phyloP scores from a whole-genome alignment of 1,284 basidiomycete genomes.

The Laetiporus sulphureus region DNA sequence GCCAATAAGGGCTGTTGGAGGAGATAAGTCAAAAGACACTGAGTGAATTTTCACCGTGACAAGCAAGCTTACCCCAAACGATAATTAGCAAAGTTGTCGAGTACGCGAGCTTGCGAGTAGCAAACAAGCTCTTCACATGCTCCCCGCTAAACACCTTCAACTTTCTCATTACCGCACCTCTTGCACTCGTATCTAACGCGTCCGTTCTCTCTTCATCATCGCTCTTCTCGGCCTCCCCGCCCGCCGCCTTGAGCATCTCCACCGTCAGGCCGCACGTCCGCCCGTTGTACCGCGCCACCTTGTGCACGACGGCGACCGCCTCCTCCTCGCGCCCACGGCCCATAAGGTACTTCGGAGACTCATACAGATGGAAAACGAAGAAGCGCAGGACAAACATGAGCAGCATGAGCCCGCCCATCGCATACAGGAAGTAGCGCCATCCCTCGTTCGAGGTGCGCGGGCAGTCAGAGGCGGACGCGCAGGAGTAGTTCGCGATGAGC shows the following conservation, averaged over 20 bases:
- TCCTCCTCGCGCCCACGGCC: slow-evolving; percentile 64
- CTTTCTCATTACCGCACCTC: slow-evolving; percentile 33
- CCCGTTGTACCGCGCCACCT: slow-evolving; percentile 66
- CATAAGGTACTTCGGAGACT: slow-evolving; percentile 74
- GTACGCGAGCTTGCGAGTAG: slow-evolving; percentile 53
- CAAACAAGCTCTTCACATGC: slow-evolving; percentile 54
- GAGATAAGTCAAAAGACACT: no score
- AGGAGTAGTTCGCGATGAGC: slow-evolving; percentile 57
- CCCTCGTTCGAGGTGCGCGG: slow-evolving; percentile 52
- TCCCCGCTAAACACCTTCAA: slow-evolving; percentile 37
- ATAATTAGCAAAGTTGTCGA: slow-evolving; percentile 55
- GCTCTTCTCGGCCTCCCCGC: slow-evolving; percentile 12
- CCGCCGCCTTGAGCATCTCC: slow-evolving; percentile 36
- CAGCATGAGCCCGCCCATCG: slow-evolving; percentile 58
- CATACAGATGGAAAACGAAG: slow-evolving; percentile 67
- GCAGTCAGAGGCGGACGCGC: slow-evolving; percentile 33
- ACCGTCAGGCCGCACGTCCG: slow-evolving; percentile 38
- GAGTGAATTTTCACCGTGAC: no score
- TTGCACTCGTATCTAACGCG: slow-evolving; percentile 25
- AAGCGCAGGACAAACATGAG: slow-evolving; percentile 62
- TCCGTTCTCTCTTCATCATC: slow-evolving; percentile 12
- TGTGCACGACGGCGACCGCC: slow-evolving; percentile 64
- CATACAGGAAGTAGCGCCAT: slow-evolving; percentile 67
- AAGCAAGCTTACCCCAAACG: slow-evolving; percentile 34
- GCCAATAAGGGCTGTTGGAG: slow-evolving; percentile 53